These are phyloP conservation scores for Candida silvicultrix DNA, from an alignment of 805 yeast genomes.

Conservation along the genomic window DNA sequence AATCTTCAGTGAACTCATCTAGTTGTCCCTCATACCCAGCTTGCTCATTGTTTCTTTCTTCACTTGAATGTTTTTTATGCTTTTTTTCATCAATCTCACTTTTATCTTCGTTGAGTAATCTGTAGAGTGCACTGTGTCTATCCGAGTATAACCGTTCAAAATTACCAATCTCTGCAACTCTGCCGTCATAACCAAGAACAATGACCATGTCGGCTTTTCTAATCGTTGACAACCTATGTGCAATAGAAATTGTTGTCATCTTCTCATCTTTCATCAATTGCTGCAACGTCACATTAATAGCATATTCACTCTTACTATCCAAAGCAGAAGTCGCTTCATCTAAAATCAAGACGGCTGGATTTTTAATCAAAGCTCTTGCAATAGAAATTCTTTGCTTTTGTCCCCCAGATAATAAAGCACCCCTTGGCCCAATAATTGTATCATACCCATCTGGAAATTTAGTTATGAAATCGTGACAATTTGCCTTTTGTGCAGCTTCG, in stretches of 20 bases:
- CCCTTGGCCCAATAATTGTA: slow-evolving; percentile 65
- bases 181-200: slow-evolving; percentile 77
- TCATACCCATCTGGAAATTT: slow-evolving; percentile 60
- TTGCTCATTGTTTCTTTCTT: not conserved
- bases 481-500: slow-evolving; percentile 42
- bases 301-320: slow-evolving; percentile 65
- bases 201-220: slow-evolving; percentile 78
- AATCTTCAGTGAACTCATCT: slow-evolving; percentile 12
- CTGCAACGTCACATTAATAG: slow-evolving; percentile 76
- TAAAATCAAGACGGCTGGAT: slow-evolving; percentile 64
- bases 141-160: slow-evolving; percentile 52
- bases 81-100: slow-evolving; percentile 5
- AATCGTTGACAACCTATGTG: slow-evolving; percentile 89
- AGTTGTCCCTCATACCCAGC: not conserved
- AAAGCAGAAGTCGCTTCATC: slow-evolving; percentile 92
- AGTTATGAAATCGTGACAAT: slow-evolving; percentile 53
- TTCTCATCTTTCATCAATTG: slow-evolving; percentile 51
- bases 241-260: slow-evolving; percentile 81
- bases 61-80: slow-evolving; percentile 6
- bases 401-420: slow-evolving; percentile 76
- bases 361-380: slow-evolving; percentile 74
- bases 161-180: slow-evolving; percentile 69
- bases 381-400: slow-evolving; percentile 85
- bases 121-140: slow-evolving; percentile 31
- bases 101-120: slow-evolving; percentile 30